Conservation (phyloP, 116 monocot genomes). For the Dioscorea cayenensis region DNA sequence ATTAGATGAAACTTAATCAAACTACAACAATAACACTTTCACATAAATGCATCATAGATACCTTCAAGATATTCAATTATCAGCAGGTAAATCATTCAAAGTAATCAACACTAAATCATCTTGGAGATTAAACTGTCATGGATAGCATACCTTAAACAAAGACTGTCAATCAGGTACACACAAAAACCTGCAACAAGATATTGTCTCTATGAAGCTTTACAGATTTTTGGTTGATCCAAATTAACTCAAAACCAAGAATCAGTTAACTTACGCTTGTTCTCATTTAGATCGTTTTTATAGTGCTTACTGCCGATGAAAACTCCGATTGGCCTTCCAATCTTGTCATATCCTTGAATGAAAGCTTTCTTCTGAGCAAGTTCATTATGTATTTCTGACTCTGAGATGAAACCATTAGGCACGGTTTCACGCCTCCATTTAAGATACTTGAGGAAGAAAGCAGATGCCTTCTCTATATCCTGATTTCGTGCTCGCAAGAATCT, state of each 20-base stretch:
- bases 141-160: slow-evolving; percentile 45
- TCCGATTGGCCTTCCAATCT: slow-evolving; percentile 42
- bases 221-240: not conserved
- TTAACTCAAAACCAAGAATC: too few species aligned
- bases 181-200: slow-evolving; percentile 27
- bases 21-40: not conserved
- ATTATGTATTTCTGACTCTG: slow-evolving; percentile 44
- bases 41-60: not conserved
- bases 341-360: slow-evolving; percentile 57
- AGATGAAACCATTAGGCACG: slow-evolving; percentile 61
- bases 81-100: not conserved
- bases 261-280: slow-evolving; percentile 55
- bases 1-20: not conserved
- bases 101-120: not conserved
- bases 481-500: slow-evolving; percentile 78
- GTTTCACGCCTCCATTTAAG: slow-evolving; percentile 43
- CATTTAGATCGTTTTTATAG: slow-evolving; percentile 48
- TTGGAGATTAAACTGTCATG: not conserved
- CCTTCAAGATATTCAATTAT: too few species aligned
- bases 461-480: slow-evolving; percentile 45
- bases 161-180: slow-evolving; percentile 46
- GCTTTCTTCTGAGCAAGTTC: slow-evolving; percentile 59
- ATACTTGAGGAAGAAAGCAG: slow-evolving; percentile 49
- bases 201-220: not conserved
- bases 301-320: slow-evolving; percentile 42